These are phyloP conservation scores for Penicillium olsonii DNA, from an alignment of 2,329 filamentous ascomycete genomes.

Conservation along the genomic window DNA sequence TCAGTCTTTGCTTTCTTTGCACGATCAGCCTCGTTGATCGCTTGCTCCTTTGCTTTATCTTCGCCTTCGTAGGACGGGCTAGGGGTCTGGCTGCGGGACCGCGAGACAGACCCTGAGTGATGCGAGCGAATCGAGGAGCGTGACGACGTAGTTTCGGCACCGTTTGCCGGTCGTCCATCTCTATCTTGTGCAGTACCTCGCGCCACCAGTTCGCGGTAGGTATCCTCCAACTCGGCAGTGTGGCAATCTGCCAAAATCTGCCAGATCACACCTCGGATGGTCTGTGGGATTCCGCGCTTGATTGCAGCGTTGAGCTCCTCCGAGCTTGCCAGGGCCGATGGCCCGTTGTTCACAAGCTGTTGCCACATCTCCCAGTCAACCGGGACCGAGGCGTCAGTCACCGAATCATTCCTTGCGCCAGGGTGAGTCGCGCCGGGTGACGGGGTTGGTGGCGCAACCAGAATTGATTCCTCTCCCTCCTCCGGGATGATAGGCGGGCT, in stretches of 20 bases:
- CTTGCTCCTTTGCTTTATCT: slow-evolving; percentile 69
- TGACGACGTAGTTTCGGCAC: slow-evolving; percentile 68
- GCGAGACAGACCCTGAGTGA: slow-evolving; percentile 63
- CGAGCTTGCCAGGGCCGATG: slow-evolving; percentile 82
- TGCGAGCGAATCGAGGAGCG: slow-evolving; percentile 84
- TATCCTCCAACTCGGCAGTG: slow-evolving; percentile 80
- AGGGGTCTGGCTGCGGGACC: slow-evolving; percentile 54
- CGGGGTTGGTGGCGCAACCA: slow-evolving; percentile 25
- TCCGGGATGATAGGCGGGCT: slow-evolving; percentile 52
- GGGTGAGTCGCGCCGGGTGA: slow-evolving; percentile 33
- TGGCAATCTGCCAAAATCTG: slow-evolving; percentile 96
- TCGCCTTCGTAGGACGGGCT: slow-evolving; percentile 64
- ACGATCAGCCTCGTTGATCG: slow-evolving; percentile 64
- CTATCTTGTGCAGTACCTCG: slow-evolving; percentile 81
- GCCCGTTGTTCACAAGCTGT: slow-evolving; percentile 89
- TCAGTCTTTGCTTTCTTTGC: slow-evolving; percentile 81
- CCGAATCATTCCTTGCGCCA: slow-evolving; percentile 64
- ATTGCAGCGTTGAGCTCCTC: slow-evolving; percentile 91
- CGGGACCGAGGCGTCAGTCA: slow-evolving; percentile 67
- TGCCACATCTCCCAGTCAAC: slow-evolving; percentile 99
- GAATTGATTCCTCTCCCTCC: slow-evolving; percentile 46
- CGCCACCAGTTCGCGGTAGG: slow-evolving; percentile 80
- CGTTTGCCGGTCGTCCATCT: slow-evolving; percentile 57
- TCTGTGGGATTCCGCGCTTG: slow-evolving; percentile 87
- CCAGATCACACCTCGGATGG: slow-evolving; percentile 98